phyloP scores from a whole-genome alignment of 257 asterid genomes.

The Salvia rosmarinus region DNA sequence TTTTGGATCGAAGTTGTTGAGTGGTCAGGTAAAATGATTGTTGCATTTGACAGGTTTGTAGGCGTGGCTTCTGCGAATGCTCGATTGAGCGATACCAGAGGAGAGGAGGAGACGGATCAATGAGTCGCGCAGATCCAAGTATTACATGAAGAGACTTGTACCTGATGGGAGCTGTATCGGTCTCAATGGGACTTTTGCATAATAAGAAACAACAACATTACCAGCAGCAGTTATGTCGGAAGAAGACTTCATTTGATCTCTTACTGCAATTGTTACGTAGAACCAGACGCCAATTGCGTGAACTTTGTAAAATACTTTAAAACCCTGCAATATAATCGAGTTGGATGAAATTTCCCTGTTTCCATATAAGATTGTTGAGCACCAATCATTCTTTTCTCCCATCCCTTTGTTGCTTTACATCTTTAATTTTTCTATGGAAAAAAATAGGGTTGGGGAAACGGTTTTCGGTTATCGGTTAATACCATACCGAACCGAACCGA shows the following conservation, averaged over 20 bases:
- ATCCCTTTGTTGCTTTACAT: too few species aligned
- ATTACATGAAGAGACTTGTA: constrained; percentile 71
- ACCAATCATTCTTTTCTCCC: too few species aligned
- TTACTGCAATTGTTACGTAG: too few species aligned
- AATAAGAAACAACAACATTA: neutral
- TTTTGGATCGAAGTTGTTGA: neutral
- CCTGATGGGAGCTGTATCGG: constrained; percentile 71
- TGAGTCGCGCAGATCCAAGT: constrained; percentile 74
- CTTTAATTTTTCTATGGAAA: too few species aligned
- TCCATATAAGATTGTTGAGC: neutral
- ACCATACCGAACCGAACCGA: too few species aligned
- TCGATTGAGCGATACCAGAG: constrained; percentile 63
- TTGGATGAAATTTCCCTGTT: neutral
- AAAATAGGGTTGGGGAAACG: too few species aligned
- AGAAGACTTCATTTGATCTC: too few species aligned
- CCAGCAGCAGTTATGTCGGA: too few species aligned
- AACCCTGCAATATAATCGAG: neutral
- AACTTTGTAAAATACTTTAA: too few species aligned
- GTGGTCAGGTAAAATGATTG: neutral
- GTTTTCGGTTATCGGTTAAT: too few species aligned
- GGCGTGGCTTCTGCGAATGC: constrained; percentile 83
- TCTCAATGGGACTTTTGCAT: constrained; percentile 41
- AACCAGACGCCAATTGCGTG: too few species aligned
- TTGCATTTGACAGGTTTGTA: constrained; percentile 65
- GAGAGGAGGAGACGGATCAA: constrained; percentile 68